Evolutionary conservation across 2,329 filamentous ascomycete species (phyloP).

Genomic region (Penicillium fuscoglaucum): DNA sequence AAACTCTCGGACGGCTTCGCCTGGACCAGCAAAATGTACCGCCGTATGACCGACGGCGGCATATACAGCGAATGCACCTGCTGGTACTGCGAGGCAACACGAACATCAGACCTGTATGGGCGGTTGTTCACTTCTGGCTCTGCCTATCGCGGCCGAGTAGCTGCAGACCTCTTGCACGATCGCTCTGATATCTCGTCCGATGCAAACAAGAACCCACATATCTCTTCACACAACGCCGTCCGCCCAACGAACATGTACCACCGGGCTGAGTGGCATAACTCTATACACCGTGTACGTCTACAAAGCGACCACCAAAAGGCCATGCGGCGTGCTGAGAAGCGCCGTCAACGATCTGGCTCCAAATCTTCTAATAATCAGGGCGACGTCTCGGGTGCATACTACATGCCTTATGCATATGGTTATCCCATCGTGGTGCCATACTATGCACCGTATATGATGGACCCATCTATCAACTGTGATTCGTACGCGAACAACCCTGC

Average conservation of each 20-base stretch:
- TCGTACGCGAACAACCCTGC: constrained; percentile 48
- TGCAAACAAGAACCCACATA: constrained; percentile 63
- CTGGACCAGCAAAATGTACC: constrained; percentile 71
- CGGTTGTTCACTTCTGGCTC: constrained; percentile 44
- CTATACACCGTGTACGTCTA: constrained; percentile 35
- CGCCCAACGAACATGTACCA: constrained; percentile 22
- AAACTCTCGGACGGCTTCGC: constrained; percentile 66
- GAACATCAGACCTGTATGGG: constrained; percentile 55
- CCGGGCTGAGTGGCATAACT: constrained; percentile 18
- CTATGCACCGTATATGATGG: constrained; percentile 51
- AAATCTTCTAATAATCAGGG: constrained; percentile 17
- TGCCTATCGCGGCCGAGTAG: constrained; percentile 53
- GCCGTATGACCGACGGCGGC: constrained; percentile 60
- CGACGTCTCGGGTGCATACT: constrained; percentile 10
- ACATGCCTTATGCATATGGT: constrained; percentile 46
- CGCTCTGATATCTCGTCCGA: constrained; percentile 47
- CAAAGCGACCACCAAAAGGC: constrained; percentile 54
- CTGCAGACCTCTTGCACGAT: constrained; percentile 50
- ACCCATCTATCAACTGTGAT: constrained; percentile 43
- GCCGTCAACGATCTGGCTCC: constrained; percentile 34
- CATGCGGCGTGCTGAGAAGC: constrained; percentile 36
- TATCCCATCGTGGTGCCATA: constrained; percentile 48
- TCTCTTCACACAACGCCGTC: constrained; percentile 72
- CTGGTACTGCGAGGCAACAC: constrained; percentile 68
- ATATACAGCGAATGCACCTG: constrained; percentile 53